Base-by-base conservation (phyloP, 2,329 filamentous ascomycete species). In the Corynespora cassiicola region DNA sequence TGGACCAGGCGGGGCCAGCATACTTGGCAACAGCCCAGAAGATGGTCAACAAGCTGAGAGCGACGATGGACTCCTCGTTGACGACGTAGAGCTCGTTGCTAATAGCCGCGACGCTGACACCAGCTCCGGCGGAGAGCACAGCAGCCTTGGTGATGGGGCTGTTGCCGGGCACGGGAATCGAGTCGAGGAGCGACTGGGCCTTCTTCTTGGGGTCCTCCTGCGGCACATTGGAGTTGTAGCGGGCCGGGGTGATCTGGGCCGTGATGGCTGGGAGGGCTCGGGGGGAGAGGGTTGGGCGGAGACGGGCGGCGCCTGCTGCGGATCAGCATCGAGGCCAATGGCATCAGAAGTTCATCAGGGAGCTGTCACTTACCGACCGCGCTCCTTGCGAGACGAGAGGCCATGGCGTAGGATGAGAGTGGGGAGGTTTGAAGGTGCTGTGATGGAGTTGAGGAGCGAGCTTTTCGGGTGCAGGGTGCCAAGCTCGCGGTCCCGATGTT, bases 31-130 rank as follows among this genome's bases (percentile, higher is more conserved):
- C 81, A 50, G 85, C 90, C 67, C 80, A 86, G 87, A 95, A 99
- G 69, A 97, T 88, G 70, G 87, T 90, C 69, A 97, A 79, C 65
- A 99, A 81, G 73, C 88, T 94, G 77, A 99, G 83, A 56, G 89
- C 88, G 68, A 95, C 88, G 69, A 99, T 88, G 52, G 91, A 88
- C 81, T 99, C 94, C 82, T 99, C 94, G 79, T 99, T 99, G 76
- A 99, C 82, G 71, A 99, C 90, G 77, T 96, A 97, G 80, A 97
- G 90, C 84, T 99, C 94, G 78, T 95, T 99, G 85, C 88, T 95
- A 77, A 99, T 90, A 67, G 90, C 94, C 70, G 94, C 95, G 73
- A 95, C 82, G 66, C 88, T 91, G 62, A 95, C 75, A 76, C 88
- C 92, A 66, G 94, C 89, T 54, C 87, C 86, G 63, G 90, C 91